Evolutionary conservation across 2,329 filamentous ascomycete species (phyloP), one percentile per base, ranked within the genome.

Genomic region (Neonectria ditissima): DNA sequence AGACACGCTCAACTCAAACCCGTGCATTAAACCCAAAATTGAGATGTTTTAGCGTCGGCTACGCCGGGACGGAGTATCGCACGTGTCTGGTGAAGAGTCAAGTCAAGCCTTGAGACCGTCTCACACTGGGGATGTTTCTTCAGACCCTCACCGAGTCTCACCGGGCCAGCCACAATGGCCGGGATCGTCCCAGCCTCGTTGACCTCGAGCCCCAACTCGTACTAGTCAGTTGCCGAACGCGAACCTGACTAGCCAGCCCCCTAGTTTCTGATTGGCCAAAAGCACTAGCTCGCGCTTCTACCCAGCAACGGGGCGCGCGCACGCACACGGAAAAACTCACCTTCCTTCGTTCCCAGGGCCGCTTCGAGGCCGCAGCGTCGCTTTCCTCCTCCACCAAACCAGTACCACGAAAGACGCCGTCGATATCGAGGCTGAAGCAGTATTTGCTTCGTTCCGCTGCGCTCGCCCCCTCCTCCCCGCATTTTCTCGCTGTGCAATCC

Each of bases 261-360:
- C 32, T 22, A 24, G 24, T 22, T 63, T 59, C 47, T 50, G 26
- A 62, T 66, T 68, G 55, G 63, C 48, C 11, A 14, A 14, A 37
- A 48, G 11, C 43, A n/a, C 26, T 48, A 44, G 16, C 20, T 50
- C 44, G 20, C 34, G 11, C 8, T 16, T 45, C 16, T 11, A 16
- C 56, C 50, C 48, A 44, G 48, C 61, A 58, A 59, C 45, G 52
- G 48, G 34, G 45, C 48, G 51, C 4, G 37, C 6, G 24, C 51
- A 34, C 51, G 39, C 43, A 18, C 58, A 60, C 70, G 70, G 70
- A 72, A 72, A 73, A 72, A 72, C 70, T 59, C 63, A 47, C 63
- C 53, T 69, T 69, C 70, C 70, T 53, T 53, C 61, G 57, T 63
- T 55, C 58, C 55, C 59, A 55, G n/a, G 47, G 51, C 61, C 59